Percentiles rank a stretch among this genome's conserved stretches.
These are phyloP conservation scores for Nemania sp. DNA, from an alignment of 2,329 filamentous ascomycete species.

Conservation along the genomic window DNA sequence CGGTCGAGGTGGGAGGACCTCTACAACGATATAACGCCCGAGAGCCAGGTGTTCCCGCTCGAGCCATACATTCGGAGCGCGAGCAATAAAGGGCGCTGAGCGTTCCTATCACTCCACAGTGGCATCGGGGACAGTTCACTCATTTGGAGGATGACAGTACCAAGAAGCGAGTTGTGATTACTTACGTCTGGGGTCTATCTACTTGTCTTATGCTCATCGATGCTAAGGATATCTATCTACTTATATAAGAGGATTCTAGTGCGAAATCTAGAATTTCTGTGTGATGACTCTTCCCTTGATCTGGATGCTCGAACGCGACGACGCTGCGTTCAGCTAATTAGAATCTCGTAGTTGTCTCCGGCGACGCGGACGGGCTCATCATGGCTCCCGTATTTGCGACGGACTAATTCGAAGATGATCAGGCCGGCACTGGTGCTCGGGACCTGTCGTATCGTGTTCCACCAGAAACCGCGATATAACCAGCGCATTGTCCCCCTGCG, in stretches of 20 bases:
- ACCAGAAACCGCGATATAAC: conserved; percentile 74
- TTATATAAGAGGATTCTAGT: neutral
- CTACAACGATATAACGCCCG: conserved; percentile 56
- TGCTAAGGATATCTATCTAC: neutral
- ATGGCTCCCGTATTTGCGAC: conserved; percentile 70
- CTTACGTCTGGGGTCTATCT: neutral
- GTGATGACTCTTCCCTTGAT: neutral
- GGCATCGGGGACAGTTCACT: neutral
- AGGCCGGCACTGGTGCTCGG: conserved; percentile 77
- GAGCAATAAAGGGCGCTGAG: conserved; percentile 39
- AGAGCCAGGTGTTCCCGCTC: conserved; percentile 59
- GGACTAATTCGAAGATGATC: conserved; percentile 78
- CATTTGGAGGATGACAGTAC: neutral
- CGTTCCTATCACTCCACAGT: neutral
- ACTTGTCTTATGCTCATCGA: neutral
- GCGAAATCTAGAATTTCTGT: neutral
- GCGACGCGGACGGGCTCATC: conserved; percentile 67
- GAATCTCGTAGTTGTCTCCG: conserved; percentile 72
- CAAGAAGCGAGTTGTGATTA: conserved; percentile 1
- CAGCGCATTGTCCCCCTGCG: conserved; percentile 63
- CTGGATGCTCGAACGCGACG: neutral
- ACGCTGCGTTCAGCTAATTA: conserved; percentile 51
- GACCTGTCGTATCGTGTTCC: conserved; percentile 72
- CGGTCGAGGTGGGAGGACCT: conserved; percentile 56
- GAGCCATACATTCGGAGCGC: conserved; percentile 55